phyloP scores from a whole-genome alignment of 805 yeast species.

The Myxozyma mucilagina region DNA sequence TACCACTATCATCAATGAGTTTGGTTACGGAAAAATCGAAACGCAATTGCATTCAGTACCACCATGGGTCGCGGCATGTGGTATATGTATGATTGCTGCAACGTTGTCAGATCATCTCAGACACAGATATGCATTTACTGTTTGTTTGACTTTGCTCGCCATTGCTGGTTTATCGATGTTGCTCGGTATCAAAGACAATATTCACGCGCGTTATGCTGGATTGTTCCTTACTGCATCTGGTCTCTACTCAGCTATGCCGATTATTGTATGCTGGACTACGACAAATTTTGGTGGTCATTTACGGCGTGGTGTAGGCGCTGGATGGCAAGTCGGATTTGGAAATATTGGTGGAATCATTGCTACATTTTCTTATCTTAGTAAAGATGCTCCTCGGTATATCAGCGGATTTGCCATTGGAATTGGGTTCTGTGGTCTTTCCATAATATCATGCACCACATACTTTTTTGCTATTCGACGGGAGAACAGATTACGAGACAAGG shows the following conservation, averaged over 20 bases:
- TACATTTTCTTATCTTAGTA: slow-evolving; percentile 54
- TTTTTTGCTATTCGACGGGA: slow-evolving; percentile 38
- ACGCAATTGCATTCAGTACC: slow-evolving; percentile 83
- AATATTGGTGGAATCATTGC: slow-evolving; percentile 72
- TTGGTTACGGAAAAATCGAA: slow-evolving; percentile 66
- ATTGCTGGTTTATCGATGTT: slow-evolving; percentile 59
- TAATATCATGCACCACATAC: slow-evolving; percentile 43
- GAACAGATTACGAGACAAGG: slow-evolving; percentile 34
- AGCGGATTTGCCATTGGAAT: slow-evolving; percentile 57
- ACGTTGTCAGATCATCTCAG: slow-evolving; percentile 57
- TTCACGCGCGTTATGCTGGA: slow-evolving; percentile 58
- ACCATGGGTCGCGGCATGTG: slow-evolving; percentile 81
- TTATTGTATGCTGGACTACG: slow-evolving; percentile 66
- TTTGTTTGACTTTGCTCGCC: slow-evolving; percentile 41
- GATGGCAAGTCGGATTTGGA: slow-evolving; percentile 68
- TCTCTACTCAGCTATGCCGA: slow-evolving; percentile 64
- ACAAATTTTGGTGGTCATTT: slow-evolving; percentile 64
- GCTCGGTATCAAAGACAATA: slow-evolving; percentile 46
- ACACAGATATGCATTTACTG: slow-evolving; percentile 39
- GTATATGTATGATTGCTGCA: slow-evolving; percentile 62
- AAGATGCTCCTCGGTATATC: slow-evolving; percentile 59
- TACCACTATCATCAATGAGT: slow-evolving; percentile 59
- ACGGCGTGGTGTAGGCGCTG: slow-evolving; percentile 59
- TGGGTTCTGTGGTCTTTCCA: slow-evolving; percentile 50
- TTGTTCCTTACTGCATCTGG: slow-evolving; percentile 63